phyloP scores from a whole-genome alignment of 2,329 filamentous ascomycete species.

The Colletotrichum lini region DNA sequence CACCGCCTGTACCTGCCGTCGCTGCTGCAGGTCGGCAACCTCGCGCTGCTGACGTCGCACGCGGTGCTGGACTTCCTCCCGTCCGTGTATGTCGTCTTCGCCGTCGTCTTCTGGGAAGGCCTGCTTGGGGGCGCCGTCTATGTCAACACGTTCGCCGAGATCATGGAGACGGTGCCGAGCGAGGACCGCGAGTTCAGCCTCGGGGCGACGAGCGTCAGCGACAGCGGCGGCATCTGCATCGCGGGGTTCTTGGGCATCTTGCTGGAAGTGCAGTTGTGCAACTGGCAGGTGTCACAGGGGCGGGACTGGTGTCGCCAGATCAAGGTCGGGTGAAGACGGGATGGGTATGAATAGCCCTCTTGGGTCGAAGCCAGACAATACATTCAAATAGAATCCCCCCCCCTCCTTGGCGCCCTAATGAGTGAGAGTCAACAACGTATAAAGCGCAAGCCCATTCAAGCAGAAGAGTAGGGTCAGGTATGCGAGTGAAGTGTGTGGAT shows the following conservation, averaged over 20 bases:
- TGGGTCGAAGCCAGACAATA: too few relatives aligned
- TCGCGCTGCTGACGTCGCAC: conserved; percentile 81
- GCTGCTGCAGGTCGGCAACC: conserved; percentile 84
- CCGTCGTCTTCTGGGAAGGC: conserved; percentile 94
- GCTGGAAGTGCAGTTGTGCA: conserved; percentile 86
- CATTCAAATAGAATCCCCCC: too few relatives aligned
- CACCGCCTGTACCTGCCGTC: conserved; percentile 86
- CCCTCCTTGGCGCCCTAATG: too few relatives aligned
- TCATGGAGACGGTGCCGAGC: conserved; percentile 83
- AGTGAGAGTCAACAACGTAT: too few relatives aligned
- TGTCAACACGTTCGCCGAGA: conserved; percentile 95
- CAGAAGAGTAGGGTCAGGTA: too few relatives aligned
- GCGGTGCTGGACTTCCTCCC: conserved; percentile 87
- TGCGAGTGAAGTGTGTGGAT: too few relatives aligned
- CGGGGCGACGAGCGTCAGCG: conserved; percentile 90
- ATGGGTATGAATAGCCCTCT: too few relatives aligned
- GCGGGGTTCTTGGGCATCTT: conserved; percentile 88
- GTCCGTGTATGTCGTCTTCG: conserved; percentile 87
- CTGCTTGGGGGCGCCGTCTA: conserved; percentile 92
- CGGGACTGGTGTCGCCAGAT: conserved; percentile 79
- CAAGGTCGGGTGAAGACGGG: conserved; percentile 51
- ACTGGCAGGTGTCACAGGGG: conserved; percentile 86
- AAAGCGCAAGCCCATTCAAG: too few relatives aligned
- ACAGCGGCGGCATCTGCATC: conserved; percentile 90
- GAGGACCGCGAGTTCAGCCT: conserved; percentile 92